Base-by-base conservation (phyloP, 192 early-diverging fungal species). In the Backusella macrospora region DNA sequence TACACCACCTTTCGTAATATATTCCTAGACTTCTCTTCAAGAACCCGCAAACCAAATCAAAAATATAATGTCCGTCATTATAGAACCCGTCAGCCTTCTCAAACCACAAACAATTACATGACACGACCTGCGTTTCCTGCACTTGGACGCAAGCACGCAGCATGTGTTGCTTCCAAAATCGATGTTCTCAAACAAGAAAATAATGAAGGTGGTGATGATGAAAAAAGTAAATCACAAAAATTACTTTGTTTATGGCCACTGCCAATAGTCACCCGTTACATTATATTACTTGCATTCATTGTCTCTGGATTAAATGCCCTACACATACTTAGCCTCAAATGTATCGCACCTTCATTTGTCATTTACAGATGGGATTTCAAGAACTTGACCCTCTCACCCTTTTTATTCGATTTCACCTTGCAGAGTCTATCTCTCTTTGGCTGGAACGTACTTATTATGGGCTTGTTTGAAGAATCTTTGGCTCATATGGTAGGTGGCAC, bases 391-490 rank as follows among this genome's bases (percentile, higher is more conserved):
- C 74, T 45, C 70, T 84, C 74, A n/a, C 78, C 69, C 66, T 83
- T 65, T 73, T 73, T 74, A 76, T 79, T 73, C 74, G 70, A 42
- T n/a, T 79, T 71, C 29, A 63, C 74, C 1, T 29, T 80, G 15
- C 78, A 64, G 9, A 38, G 45, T 21, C 10, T 82, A 1, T n/a
- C 78, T 10, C 68, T 86, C 7, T 76, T 76, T 42, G 73, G 62
- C 14, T 80, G 81, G 71, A 88, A 88, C 55, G 64, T 88, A 34
- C 42, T 88, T n/a, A 82, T 82, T 38, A 66, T 88, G 14, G 78
- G 82, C 12, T 63, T 88, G 37, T 88, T 88, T 73, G 86, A 88
- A 70, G 84, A 88, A 44, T 81, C 80, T 10, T 65, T 88, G 69
- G 78, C 84, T 18, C 68, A 76, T 37, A 59, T 77, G 37, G 65